Conservation (phyloP, 2,329 filamentous ascomycete species). For the Dryadomyces quercivorus region DNA sequence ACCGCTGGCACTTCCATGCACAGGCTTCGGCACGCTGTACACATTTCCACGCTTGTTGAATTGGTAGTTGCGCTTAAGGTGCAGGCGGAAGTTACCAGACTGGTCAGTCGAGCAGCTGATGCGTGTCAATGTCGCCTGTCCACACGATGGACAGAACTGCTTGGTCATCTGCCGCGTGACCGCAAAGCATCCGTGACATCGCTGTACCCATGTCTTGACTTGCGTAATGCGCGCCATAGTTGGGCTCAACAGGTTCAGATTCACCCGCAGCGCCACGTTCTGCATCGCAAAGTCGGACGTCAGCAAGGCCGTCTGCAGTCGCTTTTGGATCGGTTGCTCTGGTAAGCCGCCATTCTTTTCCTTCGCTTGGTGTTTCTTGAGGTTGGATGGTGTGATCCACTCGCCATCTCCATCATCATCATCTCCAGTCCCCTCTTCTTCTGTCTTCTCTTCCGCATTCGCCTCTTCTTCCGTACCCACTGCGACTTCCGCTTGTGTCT, state of each 20-base stretch:
- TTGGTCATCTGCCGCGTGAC: conserved; percentile 72
- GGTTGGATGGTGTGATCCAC: conserved; percentile 92
- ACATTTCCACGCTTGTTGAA: conserved; percentile 90
- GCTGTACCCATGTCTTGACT: conserved; percentile 78
- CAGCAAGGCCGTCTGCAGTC: conserved; percentile 78
- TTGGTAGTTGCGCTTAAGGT: conserved; percentile 90
- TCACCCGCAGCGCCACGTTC: conserved; percentile 89
- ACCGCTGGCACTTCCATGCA: conserved; percentile 68
- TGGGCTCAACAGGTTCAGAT: conserved; percentile 57
- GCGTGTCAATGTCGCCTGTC: conserved; percentile 73
- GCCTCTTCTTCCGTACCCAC: background rate
- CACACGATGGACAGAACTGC: conserved; percentile 89
- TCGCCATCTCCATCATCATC: conserved; percentile 50
- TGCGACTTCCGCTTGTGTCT: background rate
- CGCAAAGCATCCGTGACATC: conserved; percentile 89
- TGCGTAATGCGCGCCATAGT: conserved; percentile 71
- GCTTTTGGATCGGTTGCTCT: conserved; percentile 41
- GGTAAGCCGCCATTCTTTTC: conserved; percentile 37
- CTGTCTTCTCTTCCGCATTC: conserved; percentile 16
- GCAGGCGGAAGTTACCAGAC: conserved; percentile 68
- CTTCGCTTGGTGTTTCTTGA: conserved; percentile 69
- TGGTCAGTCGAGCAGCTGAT: conserved; percentile 72
- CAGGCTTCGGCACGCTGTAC: conserved; percentile 85
- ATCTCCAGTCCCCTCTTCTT: conserved; percentile 23
- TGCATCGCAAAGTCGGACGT: conserved; percentile 98